Evolutionary conservation across 23 red algal species (phyloP).

Genomic region (Gracilariopsis chorda): DNA sequence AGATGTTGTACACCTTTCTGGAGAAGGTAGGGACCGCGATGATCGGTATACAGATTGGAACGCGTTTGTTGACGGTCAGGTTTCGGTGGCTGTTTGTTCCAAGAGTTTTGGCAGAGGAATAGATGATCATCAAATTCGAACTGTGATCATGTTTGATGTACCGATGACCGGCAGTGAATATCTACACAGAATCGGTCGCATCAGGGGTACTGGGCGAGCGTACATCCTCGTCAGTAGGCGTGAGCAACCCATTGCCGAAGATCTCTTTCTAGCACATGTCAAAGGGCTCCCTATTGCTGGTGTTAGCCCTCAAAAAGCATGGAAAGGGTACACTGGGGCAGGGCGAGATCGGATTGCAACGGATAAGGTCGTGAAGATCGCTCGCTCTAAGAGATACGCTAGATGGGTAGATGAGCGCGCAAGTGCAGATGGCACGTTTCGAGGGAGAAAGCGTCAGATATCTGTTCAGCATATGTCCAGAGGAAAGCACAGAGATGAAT

Average conservation of each 20-base stretch:
- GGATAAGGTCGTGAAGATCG: not conserved
- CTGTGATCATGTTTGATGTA: constrained; percentile 65
- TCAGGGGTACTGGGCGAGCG: constrained; percentile 50
- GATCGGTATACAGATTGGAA: constrained; percentile 21
- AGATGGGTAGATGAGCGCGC: constrained; percentile 46
- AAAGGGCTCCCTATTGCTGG: constrained; percentile 17
- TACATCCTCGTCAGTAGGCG: constrained; percentile 20
- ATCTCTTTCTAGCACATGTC: constrained; percentile 52
- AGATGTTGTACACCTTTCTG: constrained; percentile 7
- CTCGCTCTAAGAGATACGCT: constrained; percentile 11
- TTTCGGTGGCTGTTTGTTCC: constrained; percentile 58
- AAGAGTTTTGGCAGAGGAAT: constrained; percentile 52
- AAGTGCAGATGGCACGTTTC: not conserved
- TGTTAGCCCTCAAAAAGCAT: constrained; percentile 20
- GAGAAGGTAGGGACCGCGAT: not conserved
- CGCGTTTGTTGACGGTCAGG: constrained; percentile 19
- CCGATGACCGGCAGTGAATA: constrained; percentile 64
- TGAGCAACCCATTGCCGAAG: constrained; percentile 32
- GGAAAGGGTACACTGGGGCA: constrained; percentile 27
- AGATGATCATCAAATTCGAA: constrained; percentile 30
- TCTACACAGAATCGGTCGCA: constrained; percentile 73
- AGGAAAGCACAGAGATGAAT: too few species aligned
- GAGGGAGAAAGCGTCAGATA: not conserved
- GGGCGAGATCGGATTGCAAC: constrained; percentile 33
- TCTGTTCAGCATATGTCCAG: too few species aligned